Base-by-base conservation (phyloP, 257 asterid genomes). In the Jacaranda copaia region DNA sequence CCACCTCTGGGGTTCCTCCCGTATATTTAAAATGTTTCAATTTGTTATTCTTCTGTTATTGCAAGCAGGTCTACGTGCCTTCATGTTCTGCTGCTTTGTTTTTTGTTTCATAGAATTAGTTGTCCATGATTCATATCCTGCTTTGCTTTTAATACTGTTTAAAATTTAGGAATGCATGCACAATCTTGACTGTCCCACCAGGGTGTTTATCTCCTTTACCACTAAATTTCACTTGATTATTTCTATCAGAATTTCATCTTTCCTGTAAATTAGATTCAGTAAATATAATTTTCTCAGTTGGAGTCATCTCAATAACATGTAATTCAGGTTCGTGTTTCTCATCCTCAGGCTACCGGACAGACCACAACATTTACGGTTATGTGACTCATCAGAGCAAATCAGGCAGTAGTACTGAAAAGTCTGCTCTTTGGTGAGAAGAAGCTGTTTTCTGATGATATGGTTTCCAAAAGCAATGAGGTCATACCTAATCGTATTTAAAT, bases 341-440 rank as follows among this genome's bases (percentile, higher is more conserved):
- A 70, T 48, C 80, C 59, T 43, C 81, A 84, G 90, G 85, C 83
- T 43, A 63, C 85, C 13, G 86, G 86, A 75, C 79, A 66, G 79
- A 46, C 82, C 65, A 48, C 58, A 39, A 79, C 77, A 46, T 81
- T 86, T 69, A 52, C 19, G 79, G 63, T 79, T 18, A 48, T 32
- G 9, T 86, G 85, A 86, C 58, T 68, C 49, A 53, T 61, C 56
- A 40, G 65, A 48, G 25, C 43, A 32, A 56, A 56, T 42, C 11
- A 45, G 40, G 19, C 55, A 63, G 64, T 49, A 42, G 0, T 2
- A 5, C 45, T 6, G 18, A 19, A 43, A 11, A 19, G 14, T 25
- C 71, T n/a, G 36, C 20, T 10, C 46, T 36, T 61, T 61, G 68
- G 20, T 35, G 15, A 35, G 68, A 61, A 32, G 67, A 12, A 61